These are phyloP conservation scores for Boletus edulis DNA, from an alignment of 768 basidiomycete genomes.

Conservation along the genomic window DNA sequence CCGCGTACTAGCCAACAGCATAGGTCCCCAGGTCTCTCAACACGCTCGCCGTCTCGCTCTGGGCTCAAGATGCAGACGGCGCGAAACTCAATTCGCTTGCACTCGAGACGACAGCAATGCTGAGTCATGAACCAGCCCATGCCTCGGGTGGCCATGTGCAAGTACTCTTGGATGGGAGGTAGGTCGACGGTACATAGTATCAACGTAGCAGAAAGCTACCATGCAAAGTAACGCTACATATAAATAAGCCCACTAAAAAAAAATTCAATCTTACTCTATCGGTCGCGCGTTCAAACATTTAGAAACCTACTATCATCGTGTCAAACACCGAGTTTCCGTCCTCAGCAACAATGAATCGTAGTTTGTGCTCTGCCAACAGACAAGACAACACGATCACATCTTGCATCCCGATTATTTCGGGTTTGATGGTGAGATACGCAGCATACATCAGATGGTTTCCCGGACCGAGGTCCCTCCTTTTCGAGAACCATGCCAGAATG, in stretches of 20 bases:
- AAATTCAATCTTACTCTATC: background rate
- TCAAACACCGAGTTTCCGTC: background rate
- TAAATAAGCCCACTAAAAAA: background rate
- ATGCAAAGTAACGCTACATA: background rate
- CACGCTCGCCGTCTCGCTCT: conserved; percentile 47
- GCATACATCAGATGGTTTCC: background rate
- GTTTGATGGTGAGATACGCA: conserved; percentile 12
- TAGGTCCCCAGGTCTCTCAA: conserved; percentile 32
- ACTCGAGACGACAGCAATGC: conserved; percentile 35
- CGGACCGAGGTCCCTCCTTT: background rate
- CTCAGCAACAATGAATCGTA: background rate
- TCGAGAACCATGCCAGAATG: conserved; percentile 14
- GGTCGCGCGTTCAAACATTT: background rate
- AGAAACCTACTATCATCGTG: background rate
- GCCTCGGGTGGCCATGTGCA: background rate
- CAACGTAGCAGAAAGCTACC: background rate
- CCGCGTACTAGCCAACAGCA: conserved; percentile 17
- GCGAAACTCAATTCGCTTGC: conserved; percentile 40
- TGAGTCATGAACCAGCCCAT: conserved; percentile 28
- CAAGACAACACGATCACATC: conserved; percentile 22
- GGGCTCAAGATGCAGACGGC: conserved; percentile 41
- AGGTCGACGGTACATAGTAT: background rate
- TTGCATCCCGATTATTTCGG: conserved; percentile 7
- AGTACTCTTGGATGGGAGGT: too few species aligned
- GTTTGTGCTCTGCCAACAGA: conserved; percentile 15